Base-by-base conservation (phyloP, 495 filamentous ascomycete genomes). In the Aspergillus kassunensis region DNA sequence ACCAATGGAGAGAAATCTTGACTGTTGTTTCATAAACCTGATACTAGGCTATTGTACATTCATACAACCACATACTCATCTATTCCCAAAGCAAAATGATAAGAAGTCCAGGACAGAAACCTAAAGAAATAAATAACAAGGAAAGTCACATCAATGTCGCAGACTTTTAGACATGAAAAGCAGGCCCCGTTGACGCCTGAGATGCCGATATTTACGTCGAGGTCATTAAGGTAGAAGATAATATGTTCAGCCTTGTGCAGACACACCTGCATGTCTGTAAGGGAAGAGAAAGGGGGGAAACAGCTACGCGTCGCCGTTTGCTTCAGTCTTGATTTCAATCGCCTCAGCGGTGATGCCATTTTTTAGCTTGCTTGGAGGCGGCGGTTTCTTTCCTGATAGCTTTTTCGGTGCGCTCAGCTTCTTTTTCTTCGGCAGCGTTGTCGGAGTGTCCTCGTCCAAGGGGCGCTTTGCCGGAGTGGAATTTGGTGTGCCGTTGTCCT, bases 351-450 rank as follows among this genome's bases (percentile, higher is more conserved):
- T 63, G 6, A 63, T 21, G 6, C 57, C 57, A 54, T 75, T 73
- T 49, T 76, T 76, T 7, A 76, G 55, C 56, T 76, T 76, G 53
- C 73, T 76, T 29, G 55, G 51, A 27, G 70, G 69, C 4, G 68
- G 64, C 0, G 71, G 73, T 45, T 76, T 76, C 31, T 62, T 69
- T 16, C 52, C 59, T 1, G 64, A 62, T 21, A 61, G 51, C 55
- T 76, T 76, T 59, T 76, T 76, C 13, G 67, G 59, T 9, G 55
- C 55, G 20, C 68, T 67, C 2, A 66, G 58, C 57, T 76, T 76
- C 60, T 76, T 76, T 60, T 76, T 76, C 61, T 76, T 76, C 5
- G 69, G 64, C 7, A 70, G 54, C 19, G 64, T 61, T 30, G 69
- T 56, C 19, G 68, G 68, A 12, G 63, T 56, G 7, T 68, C 69